Evolutionary conservation across 2,329 filamentous ascomycete species (phyloP).

Genomic region (Fusarium staphyleae): DNA sequence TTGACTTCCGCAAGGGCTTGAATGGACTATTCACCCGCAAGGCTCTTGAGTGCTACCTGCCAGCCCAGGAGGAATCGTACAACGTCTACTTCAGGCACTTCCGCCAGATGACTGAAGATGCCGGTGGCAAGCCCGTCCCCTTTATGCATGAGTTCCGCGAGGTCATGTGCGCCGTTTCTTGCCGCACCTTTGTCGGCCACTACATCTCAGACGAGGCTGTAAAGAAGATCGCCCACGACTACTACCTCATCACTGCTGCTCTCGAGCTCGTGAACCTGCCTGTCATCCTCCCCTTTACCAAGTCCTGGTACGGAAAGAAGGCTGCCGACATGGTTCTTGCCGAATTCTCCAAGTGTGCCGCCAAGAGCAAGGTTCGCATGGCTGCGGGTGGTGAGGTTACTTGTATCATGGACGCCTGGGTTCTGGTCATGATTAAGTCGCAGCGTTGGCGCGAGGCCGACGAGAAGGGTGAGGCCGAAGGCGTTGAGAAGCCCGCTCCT

Average conservation of each 20-base stretch:
- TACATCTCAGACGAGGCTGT: constrained; percentile 91
- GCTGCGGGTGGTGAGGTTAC: constrained; percentile 82
- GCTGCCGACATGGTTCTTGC: constrained; percentile 89
- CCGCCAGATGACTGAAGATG: constrained; percentile 74
- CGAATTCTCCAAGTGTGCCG: constrained; percentile 90
- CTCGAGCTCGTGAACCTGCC: constrained; percentile 98
- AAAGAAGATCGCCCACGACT: constrained; percentile 95
- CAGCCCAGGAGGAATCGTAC: constrained; percentile 91
- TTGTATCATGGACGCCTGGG: constrained; percentile 96
- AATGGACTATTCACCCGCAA: constrained; percentile 93
- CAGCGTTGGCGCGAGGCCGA: constrained; percentile 81
- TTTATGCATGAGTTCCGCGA: constrained; percentile 96
- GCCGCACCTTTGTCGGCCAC: constrained; percentile 95
- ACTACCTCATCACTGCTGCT: constrained; percentile 94
- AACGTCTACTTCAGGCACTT: constrained; percentile 84
- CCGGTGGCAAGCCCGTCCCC: constrained; percentile 75
- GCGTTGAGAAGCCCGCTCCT: constrained; percentile 80
- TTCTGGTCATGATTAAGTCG: constrained; percentile 86
- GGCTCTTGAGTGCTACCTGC: constrained; percentile 86
- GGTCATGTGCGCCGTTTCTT: constrained; percentile 92
- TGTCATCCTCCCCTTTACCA: constrained; percentile 92
- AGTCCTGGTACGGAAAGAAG: constrained; percentile 97
- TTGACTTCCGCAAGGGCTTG: constrained; percentile 96
- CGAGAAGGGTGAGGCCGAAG: constrained; percentile 74
- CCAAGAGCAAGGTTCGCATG: constrained; percentile 93